These are phyloP conservation scores for Rhododendron mucronatum DNA, from an alignment of 148 eudicot genomes.

Conservation along the genomic window DNA sequence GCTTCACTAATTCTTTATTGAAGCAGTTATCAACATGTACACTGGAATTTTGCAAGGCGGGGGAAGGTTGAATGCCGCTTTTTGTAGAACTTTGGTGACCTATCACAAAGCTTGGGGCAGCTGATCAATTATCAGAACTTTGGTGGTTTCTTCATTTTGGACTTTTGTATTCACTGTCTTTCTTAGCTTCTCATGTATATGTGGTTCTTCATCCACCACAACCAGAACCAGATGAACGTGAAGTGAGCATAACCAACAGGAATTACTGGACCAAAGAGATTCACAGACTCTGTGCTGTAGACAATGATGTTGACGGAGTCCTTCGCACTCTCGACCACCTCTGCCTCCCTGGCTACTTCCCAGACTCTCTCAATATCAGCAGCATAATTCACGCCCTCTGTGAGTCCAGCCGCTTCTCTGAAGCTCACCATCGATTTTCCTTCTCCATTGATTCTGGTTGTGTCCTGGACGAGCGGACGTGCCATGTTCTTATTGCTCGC, in stretches of 20 bases:
- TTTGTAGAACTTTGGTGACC: not conserved
- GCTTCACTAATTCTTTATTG: too few species aligned
- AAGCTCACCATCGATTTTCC: constrained; percentile 61
- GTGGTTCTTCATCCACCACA: too few species aligned
- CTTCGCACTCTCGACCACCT: constrained; percentile 49
- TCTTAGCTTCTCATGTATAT: too few species aligned
- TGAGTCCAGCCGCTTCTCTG: constrained; percentile 38
- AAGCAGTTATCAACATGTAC: too few species aligned
- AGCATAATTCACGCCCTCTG: constrained; percentile 75
- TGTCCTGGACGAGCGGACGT: constrained; percentile 64
- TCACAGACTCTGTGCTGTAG: constrained; percentile 55
- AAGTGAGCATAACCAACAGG: constrained; percentile 24
- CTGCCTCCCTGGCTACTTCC: constrained; percentile 47
- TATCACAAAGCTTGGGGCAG: not conserved
- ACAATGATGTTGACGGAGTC: constrained; percentile 45
- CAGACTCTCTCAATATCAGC: constrained; percentile 55
- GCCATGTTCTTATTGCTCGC: constrained; percentile 35
- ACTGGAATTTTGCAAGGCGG: not conserved
- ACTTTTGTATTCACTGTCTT: too few species aligned
- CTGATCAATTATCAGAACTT: not conserved
- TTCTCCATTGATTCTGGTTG: constrained; percentile 27
- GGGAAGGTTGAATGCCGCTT: not conserved
- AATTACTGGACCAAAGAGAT: constrained; percentile 27
- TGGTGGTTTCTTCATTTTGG: too few species aligned
- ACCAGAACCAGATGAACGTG: constrained; percentile 9